Base-by-base conservation (phyloP, 768 basidiomycete species). In the Leccinellum rugosiceps region DNA sequence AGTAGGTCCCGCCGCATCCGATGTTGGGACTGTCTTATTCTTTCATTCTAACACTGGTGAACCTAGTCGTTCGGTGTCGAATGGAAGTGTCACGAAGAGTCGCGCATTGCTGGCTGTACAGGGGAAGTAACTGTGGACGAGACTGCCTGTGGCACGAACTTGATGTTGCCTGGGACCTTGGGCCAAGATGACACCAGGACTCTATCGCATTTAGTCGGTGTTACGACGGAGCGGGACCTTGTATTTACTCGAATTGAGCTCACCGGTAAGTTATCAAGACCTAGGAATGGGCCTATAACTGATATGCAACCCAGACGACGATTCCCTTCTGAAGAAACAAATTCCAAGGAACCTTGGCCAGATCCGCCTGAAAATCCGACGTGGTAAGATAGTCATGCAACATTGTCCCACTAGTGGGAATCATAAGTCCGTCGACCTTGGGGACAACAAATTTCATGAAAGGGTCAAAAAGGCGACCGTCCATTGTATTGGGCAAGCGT, bases 231-330 rank as follows among this genome's bases (percentile, higher is more conserved):
- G 11, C 19, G 43, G 43, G 43, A 44, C 21, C 43, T 21, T 14
- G 21, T 44, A 7, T 21, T 44, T 44, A 19, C 43, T 14, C 43
- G 43, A 13, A 14, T 44, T 21, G 19, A 44, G 21, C 43, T 44
- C 4, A 44, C 19, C 43, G 43, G 43, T 44, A 21, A 13, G 43
- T 44, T 10, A 6, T 17, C 5, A 21, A 21, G 10, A 11, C 43
- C 0, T 44, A 6, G 21, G 43, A 34, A 30, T 25, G n/a, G 49
- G 2, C 32, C 19, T 11, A 31, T 19, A 34, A 28, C 15, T 35
- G 7, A 50, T 44, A 46, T 38, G 9, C 35, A 26, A 38, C 8
- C 35, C 43, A 68, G 65, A 69, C 25, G 68, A 67, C 6, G 68
- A 65, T 49, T 57, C 53, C 8, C 54, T 64, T 47, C 38, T 63